Conservation (phyloP, 78 protist genomes). For the Dictyostelium brefeldianum region DNA sequence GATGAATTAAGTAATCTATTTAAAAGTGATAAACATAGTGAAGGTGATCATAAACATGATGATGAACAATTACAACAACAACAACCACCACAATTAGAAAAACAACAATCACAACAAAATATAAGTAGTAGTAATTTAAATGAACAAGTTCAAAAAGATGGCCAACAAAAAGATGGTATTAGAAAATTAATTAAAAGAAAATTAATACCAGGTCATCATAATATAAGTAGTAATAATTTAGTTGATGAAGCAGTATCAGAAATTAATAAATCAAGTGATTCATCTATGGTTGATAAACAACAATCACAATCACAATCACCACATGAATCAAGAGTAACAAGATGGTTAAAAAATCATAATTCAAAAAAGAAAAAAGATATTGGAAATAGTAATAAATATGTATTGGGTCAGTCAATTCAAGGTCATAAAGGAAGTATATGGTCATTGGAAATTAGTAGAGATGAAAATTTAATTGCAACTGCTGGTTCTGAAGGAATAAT, state of each 20-base stretch:
- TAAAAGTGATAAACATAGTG: neutral
- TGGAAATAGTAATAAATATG: neutral
- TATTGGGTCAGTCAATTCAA: constrained; percentile 15
- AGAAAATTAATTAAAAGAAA: constrained; percentile 47
- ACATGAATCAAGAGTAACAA: constrained; percentile 23
- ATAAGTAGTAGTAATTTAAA: neutral
- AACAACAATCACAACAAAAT: neutral
- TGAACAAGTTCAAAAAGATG: neutral
- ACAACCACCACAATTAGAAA: constrained; percentile 4
- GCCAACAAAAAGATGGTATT: constrained; percentile 1
- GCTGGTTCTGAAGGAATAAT: constrained; percentile 58
- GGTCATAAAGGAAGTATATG: constrained; percentile 57
- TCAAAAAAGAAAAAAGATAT: constrained; percentile 39
- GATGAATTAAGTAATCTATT: constrained; percentile 63
- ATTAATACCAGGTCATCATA: constrained; percentile 15
- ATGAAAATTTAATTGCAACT: constrained; percentile 41
- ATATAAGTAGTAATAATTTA: neutral
- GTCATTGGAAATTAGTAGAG: constrained; percentile 12
- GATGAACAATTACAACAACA: neutral
- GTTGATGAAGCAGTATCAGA: neutral
- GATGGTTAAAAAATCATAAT: constrained; percentile 53
- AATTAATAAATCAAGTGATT: neutral
- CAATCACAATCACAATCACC: neutral
- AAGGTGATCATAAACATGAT: neutral
- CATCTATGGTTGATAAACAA: neutral